These are phyloP conservation scores for Mesostigma viride DNA, from an alignment of 139 green algal species.

Conservation along the genomic window DNA sequence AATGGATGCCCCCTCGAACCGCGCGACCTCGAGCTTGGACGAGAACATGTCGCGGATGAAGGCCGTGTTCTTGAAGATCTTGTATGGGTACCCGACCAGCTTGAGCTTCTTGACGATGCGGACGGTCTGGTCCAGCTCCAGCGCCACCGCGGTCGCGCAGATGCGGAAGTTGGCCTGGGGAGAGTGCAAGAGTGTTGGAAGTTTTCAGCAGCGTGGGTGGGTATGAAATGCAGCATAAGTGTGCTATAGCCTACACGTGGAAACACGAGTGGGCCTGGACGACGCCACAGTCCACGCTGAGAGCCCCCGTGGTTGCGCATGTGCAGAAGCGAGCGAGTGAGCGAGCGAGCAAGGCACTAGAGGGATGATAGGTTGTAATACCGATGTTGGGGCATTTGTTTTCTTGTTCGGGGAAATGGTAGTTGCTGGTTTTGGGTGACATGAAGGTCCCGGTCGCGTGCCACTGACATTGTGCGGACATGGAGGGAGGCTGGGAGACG, in stretches of 20 bases:
- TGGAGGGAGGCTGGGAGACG: no score
- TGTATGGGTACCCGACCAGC: constrained; percentile 78
- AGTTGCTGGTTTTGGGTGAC: no score
- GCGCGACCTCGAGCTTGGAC: constrained; percentile 58
- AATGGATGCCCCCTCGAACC: constrained; percentile 79
- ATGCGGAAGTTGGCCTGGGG: constrained; percentile 71
- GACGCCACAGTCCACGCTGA: background rate
- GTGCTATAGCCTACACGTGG: no score
- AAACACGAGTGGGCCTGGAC: background rate
- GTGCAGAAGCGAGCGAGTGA: background rate
- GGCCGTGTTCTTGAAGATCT: constrained; percentile 67
- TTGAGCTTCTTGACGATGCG: constrained; percentile 92
- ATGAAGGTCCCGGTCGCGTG: no score
- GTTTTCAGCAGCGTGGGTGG: background rate
- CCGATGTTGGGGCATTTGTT: no score
- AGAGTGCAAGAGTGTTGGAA: background rate
- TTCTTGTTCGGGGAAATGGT: no score
- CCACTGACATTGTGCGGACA: no score
- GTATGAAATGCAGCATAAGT: no score
- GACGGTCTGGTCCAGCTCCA: constrained; percentile 68
- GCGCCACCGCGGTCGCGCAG: constrained; percentile 77
- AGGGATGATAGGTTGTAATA: no score
- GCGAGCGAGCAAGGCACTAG: background rate
- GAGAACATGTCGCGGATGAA: constrained; percentile 95
- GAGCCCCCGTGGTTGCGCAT: background rate